Percentiles rank a stretch among this genome's conserved stretches.
These are phyloP conservation scores for Lentinula detonsa DNA, from an alignment of 768 basidiomycete species.

Conservation along the genomic window DNA sequence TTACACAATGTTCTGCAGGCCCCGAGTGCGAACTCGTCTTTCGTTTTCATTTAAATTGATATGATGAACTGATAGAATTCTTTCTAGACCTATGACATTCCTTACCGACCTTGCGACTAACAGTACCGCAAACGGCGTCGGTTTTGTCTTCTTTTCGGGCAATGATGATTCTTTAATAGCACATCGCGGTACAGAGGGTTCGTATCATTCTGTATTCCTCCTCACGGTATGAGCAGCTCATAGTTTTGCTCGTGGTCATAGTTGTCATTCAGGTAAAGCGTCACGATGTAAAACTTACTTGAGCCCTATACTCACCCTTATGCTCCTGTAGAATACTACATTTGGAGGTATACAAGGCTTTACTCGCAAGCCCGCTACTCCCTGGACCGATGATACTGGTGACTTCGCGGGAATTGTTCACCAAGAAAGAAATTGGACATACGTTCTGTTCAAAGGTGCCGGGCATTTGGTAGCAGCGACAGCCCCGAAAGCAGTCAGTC, in stretches of 20 bases:
- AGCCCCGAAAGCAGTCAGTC: constrained; percentile 31
- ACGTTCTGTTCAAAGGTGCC: constrained; percentile 34
- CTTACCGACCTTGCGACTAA: constrained; percentile 41
- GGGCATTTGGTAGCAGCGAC: constrained; percentile 35
- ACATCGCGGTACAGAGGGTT: constrained; percentile 41
- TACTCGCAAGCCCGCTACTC: constrained; percentile 59
- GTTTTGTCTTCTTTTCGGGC: constrained; percentile 38
- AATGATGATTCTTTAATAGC: constrained; percentile 45
- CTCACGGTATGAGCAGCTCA: background rate
- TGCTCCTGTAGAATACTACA: constrained; percentile 56
- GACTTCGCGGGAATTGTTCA: constrained; percentile 64
- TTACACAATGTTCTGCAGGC: constrained; percentile 6
- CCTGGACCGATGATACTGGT: constrained; percentile 56
- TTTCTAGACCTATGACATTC: constrained; percentile 37
- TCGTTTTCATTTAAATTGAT: background rate
- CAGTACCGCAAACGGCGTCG: constrained; percentile 26
- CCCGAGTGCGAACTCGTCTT: constrained; percentile 12
- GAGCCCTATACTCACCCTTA: background rate
- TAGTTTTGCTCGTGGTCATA: background rate
- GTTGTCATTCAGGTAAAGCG: constrained; percentile 31
- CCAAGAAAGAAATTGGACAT: constrained; percentile 68
- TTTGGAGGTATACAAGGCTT: constrained; percentile 77
- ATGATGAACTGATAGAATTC: background rate
- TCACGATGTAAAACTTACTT: constrained; percentile 1
- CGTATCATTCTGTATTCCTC: background rate